phyloP scores from a whole-genome alignment of 352 stramenopile species.

The Pythium periplocum region DNA sequence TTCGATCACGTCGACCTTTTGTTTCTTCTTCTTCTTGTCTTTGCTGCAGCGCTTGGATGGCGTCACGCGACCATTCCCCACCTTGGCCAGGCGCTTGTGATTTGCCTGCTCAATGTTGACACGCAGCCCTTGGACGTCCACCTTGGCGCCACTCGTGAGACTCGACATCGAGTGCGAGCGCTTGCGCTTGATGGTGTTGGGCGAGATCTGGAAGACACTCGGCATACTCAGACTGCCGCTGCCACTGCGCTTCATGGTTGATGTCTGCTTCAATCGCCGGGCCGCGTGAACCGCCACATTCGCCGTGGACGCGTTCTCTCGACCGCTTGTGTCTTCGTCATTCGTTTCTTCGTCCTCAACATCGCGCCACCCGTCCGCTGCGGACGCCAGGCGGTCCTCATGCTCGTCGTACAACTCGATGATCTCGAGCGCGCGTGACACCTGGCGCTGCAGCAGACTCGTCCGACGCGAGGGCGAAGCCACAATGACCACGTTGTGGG shows the following conservation, averaged over 20 bases:
- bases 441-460: constrained; percentile 37
- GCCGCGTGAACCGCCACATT: not conserved
- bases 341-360: not conserved
- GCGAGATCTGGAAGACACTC: constrained; percentile 28
- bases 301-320: not conserved
- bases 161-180: constrained; percentile 41
- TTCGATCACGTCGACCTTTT: constrained; percentile 58
- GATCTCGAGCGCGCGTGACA: constrained; percentile 40
- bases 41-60: constrained; percentile 38
- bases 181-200: constrained; percentile 54
- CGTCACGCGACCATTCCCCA: constrained; percentile 24
- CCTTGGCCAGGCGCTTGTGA: constrained; percentile 12
- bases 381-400: constrained; percentile 4
- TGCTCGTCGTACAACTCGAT: constrained; percentile 33
- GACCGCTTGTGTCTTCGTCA: not conserved
- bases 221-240: not conserved
- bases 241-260: not conserved
- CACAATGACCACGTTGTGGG: constrained; percentile 14
- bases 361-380: constrained; percentile 1
- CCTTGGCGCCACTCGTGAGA: constrained; percentile 4
- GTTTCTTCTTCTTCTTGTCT: constrained; percentile 52
- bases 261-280: no score
- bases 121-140: not conserved
- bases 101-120: not conserved
- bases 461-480: constrained; percentile 17